Base-by-base conservation (phyloP, 2,329 filamentous ascomycete species). In the Blastomyces percursus region DNA sequence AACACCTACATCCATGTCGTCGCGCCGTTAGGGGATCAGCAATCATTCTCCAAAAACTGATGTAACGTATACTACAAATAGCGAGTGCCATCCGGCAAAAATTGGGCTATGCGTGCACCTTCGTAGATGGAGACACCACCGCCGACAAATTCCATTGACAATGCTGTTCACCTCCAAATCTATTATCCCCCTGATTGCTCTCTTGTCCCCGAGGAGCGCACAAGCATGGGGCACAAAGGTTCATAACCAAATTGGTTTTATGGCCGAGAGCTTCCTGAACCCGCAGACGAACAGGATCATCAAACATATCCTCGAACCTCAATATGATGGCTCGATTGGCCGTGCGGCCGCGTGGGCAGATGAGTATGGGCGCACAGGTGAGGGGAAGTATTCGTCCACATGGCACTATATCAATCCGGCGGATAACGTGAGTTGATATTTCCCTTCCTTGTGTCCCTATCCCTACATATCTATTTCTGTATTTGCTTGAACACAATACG, bases 381-480 rank as follows among this genome's bases (percentile, higher is more conserved):
- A 62, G 55, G 61, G 61, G 21, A 55, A 44, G 21, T 59, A 62
- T 59, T 50, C 61, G 7, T 24, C 38, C 4, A 54, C 35, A 21
- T 62, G 61, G 61, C 61, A 62, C 59, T 62, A 58, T 48, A 62
- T 62, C 24, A 44, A 62, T 21, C 38, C 61, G 24, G 40, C 61
- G 42, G 61, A 62, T 59, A 46, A 35, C 2, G 61, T 62, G 35
- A 21, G 61, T 57, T 52, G 27, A 32, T n/a, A 16, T 24, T 19
- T 60, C n/a, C 42, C 8, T 24, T 54, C 50, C 24, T 42, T 61
- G 7, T 50, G 21, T n/a, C n/a, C 7, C 9, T 54, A 24, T 40
- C 30, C 14, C 16, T 51, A 14, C 5, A 42, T 24, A 16, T 21
- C 27, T 52, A 51, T 27, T 21, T 12, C 4, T 48, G 12, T 24